A percentile compares a stretch with the other conserved stretches of the same genome.
Conservation (phyloP, 169 alveolate genomes). For the Eimeria praecox region DNA sequence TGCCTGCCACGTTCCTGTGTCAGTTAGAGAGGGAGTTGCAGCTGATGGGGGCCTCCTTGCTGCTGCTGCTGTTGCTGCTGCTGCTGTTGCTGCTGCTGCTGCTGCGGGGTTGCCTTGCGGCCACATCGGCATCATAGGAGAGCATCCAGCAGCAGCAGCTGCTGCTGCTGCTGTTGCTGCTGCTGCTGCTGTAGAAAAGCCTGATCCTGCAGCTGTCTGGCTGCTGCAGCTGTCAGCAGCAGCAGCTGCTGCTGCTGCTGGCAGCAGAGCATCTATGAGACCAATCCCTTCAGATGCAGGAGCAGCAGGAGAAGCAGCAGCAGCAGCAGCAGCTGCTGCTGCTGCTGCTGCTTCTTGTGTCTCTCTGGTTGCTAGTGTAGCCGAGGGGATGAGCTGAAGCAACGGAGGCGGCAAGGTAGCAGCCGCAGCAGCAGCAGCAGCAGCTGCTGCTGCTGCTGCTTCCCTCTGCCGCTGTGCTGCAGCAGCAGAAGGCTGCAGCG, state of each 20-base stretch:
- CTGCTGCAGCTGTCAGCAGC: constrained; percentile 33
- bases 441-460: constrained; percentile 21
- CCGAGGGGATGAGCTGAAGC: constrained; percentile 6
- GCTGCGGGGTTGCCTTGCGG: constrained; percentile 16
- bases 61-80: constrained; percentile 6
- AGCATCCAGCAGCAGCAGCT: neutral
- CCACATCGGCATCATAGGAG: constrained; percentile 8
- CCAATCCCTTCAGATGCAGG: constrained; percentile 14
- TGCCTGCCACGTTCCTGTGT: neutral
- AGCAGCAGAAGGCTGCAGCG: constrained; percentile 40
- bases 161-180: constrained; percentile 3
- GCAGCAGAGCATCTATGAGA: neutral
- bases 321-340: neutral
- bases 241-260: constrained; percentile 17
- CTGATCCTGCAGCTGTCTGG: neutral
- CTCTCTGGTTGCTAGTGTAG: neutral
- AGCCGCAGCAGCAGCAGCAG: constrained; percentile 16
- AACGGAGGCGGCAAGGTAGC: neutral
- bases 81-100: constrained; percentile 28
- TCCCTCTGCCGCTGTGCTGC: constrained; percentile 14
- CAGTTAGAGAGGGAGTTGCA: neutral
- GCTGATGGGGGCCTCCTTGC: neutral
- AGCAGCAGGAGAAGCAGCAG: neutral
- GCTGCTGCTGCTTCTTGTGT: constrained; percentile 24
- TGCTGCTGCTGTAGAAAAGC: constrained; percentile 10